These are phyloP conservation scores for Scheffersomyces segobiensis DNA, from an alignment of 1,139 yeast genomes.

Conservation along the genomic window DNA sequence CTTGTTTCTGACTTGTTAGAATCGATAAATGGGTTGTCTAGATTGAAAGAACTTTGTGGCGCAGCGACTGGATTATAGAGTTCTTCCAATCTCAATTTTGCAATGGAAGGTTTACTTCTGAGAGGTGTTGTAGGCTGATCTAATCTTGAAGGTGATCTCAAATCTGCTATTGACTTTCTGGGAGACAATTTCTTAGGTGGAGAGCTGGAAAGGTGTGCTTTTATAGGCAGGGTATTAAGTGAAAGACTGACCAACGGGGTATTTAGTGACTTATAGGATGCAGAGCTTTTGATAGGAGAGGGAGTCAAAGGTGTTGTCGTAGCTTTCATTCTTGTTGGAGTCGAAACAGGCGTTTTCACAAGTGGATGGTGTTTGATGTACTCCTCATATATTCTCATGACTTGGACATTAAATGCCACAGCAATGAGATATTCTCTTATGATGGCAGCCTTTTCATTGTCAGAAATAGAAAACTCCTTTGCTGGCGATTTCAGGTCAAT, in stretches of 20 bases:
- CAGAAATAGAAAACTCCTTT: conserved; percentile 12
- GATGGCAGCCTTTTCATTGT: conserved; percentile 46
- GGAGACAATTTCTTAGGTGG: conserved; percentile 17
- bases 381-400: conserved; percentile 54
- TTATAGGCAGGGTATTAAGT: neutral
- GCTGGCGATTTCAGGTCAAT: neutral
- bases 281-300: conserved; percentile 6
- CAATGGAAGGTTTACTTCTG: conserved; percentile 24
- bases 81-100: conserved; percentile 23
- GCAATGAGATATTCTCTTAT: conserved; percentile 48
- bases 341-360: neutral
- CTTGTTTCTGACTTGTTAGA: neutral
- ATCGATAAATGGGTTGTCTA: conserved; percentile 1
- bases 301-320: neutral
- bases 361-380: conserved; percentile 18
- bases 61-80: conserved; percentile 25
- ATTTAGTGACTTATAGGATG: conserved; percentile 3
- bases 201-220: conserved; percentile 1
- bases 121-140: conserved; percentile 14
- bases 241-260: neutral
- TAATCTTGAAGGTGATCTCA: conserved; percentile 4
- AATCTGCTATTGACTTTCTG: conserved; percentile 15
- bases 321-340: conserved; percentile 2
- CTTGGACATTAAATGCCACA: conserved; percentile 61
- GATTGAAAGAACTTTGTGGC: conserved; percentile 14